phyloP scores from a whole-genome alignment of 106 monocot genomes.

The Acanthochlamys bracteata region DNA sequence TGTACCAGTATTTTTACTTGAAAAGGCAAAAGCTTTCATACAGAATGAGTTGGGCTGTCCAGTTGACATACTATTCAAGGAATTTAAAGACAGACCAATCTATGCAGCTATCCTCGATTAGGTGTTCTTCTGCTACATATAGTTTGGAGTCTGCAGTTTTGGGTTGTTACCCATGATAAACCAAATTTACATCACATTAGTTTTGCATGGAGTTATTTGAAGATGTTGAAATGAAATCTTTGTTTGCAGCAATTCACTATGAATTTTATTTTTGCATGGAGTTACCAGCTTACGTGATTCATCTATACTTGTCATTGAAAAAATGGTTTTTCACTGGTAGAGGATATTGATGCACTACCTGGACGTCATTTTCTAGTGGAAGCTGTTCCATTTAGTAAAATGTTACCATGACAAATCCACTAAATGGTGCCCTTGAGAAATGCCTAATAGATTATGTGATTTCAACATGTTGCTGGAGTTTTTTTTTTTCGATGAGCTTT shows the following conservation, averaged over 20 bases:
- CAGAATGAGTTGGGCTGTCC: slow-evolving; percentile 70
- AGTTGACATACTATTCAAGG: slow-evolving; percentile 64
- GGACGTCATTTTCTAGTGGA: slow-evolving; percentile 72
- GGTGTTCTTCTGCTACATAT: slow-evolving; percentile 34
- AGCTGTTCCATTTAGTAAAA: slow-evolving; percentile 93
- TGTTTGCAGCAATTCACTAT: too few species aligned
- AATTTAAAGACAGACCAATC: slow-evolving; percentile 83
- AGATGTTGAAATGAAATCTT: too few species aligned
- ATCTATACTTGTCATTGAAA: slow-evolving; percentile 37
- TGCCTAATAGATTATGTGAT: too few species aligned
- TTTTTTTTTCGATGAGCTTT: too few species aligned
- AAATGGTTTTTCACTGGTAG: slow-evolving; percentile 84
- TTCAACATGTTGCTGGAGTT: too few species aligned
- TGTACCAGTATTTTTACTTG: slow-evolving; percentile 89
- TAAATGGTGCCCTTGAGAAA: too few species aligned
- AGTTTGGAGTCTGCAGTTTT: neutral
- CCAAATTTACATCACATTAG: neutral
- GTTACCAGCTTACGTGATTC: too few species aligned
- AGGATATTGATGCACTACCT: slow-evolving; percentile 67
- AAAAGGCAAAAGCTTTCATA: slow-evolving; percentile 77
- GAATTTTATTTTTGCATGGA: too few species aligned
- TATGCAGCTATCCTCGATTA: slow-evolving; percentile 99
- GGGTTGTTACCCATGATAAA: neutral
- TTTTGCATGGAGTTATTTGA: too few species aligned
- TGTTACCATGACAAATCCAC: slow-evolving; percentile 86